Conservation (phyloP, 2,329 filamentous ascomycete species). For the Fusarium subtropicale region DNA sequence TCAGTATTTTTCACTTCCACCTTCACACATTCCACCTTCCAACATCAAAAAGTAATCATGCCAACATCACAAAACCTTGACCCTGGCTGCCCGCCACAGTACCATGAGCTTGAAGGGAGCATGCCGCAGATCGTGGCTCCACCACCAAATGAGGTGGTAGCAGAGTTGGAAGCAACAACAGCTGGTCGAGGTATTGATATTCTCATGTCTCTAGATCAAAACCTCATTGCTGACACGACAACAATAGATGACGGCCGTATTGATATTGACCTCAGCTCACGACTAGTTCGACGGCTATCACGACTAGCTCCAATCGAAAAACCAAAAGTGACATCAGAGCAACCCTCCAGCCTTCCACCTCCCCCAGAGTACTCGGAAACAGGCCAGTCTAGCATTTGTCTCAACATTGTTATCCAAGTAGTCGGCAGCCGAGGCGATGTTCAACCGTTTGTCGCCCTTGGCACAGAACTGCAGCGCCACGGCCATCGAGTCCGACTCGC, state of each 20-base stretch:
- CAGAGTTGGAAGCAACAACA: conserved; percentile 4
- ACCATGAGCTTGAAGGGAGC: background rate
- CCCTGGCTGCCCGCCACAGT: background rate
- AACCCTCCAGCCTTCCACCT: background rate
- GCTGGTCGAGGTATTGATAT: background rate
- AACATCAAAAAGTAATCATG: background rate
- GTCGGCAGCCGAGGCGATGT: conserved; percentile 33
- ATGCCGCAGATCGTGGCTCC: background rate
- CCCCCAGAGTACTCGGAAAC: conserved; percentile 2
- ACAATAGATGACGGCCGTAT: conserved; percentile 10
- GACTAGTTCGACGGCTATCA: conserved; percentile 13
- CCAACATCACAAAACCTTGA: background rate
- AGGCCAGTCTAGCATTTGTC: background rate
- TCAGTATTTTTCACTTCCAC: background rate
- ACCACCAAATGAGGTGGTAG: background rate
- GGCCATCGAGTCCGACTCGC: conserved; percentile 34
- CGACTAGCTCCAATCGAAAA: background rate
- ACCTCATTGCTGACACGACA: background rate
- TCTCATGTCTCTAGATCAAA: background rate
- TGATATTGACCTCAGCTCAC: conserved; percentile 18
- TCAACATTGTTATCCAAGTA: conserved; percentile 35
- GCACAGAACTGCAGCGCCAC: conserved; percentile 15
- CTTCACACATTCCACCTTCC: background rate
- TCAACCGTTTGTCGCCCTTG: conserved; percentile 26
- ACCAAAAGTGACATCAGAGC: background rate